A percentile compares a stretch with the other conserved stretches of the same genome.
These are phyloP conservation scores for Tetraselmis striata DNA, from an alignment of 139 green algal genomes.

Conservation along the genomic window DNA sequence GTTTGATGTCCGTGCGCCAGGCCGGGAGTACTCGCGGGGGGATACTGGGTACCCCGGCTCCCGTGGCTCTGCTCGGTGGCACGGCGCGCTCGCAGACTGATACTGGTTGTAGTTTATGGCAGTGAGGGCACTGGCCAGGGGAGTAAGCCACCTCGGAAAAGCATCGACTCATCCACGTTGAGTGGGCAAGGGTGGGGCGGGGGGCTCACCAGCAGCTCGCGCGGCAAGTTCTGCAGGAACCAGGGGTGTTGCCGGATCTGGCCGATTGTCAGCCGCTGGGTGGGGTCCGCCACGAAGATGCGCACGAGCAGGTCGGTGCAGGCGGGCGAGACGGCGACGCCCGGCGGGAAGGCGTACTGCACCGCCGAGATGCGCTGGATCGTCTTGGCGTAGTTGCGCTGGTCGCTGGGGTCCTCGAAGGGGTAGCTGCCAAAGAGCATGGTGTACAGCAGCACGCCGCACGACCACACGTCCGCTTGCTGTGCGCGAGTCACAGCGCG, in stretches of 20 bases:
- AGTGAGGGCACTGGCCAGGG: no score
- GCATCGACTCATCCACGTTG: no score
- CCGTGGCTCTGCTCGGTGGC: no score
- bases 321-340: not conserved
- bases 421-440: conserved; percentile 67
- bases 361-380: conserved; percentile 34
- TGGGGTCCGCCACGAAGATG: conserved; percentile 58
- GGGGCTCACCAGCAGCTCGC: conserved; percentile 13
- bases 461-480: conserved; percentile 46
- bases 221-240: conserved; percentile 59
- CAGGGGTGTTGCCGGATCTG: conserved; percentile 74
- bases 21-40: no score
- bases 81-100: no score
- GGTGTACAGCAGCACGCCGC: conserved; percentile 75
- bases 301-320: conserved; percentile 44
- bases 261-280: conserved; percentile 42
- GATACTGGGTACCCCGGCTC: no score
- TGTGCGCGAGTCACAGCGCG: conserved; percentile 28
- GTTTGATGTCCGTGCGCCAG: no score
- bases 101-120: no score
- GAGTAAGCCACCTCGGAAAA: no score
- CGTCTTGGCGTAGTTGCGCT: conserved; percentile 18
- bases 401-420: conserved; percentile 49
- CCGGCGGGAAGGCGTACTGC: conserved; percentile 40
- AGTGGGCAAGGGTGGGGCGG: not conserved